Conservation (phyloP, 2,329 filamentous ascomycete species). For the Clarireedia monteithiana region DNA sequence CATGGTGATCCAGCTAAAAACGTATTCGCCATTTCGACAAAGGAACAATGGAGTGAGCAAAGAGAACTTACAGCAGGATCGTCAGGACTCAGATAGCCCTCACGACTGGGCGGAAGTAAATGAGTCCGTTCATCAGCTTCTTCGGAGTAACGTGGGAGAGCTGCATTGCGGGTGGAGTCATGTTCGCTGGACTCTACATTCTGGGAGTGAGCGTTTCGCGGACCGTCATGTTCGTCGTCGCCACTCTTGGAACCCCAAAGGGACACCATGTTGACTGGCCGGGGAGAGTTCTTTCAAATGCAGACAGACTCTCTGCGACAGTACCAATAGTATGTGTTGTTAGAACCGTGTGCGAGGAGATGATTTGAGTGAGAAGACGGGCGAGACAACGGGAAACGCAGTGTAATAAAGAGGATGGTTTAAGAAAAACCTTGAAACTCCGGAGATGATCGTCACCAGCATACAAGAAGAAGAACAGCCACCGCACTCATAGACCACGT, state of each 20-base stretch:
- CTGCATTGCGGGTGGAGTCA: not conserved
- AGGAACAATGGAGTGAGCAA: not conserved
- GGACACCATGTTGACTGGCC: constrained; percentile 36
- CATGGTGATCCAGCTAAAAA: not conserved
- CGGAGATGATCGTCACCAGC: too few species aligned
- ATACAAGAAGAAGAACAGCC: not conserved
- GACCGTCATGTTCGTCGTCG: constrained; percentile 28
- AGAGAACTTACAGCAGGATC: constrained; percentile 62
- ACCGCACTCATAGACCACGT: not conserved
- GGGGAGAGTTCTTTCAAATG: not conserved
- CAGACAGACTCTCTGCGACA: not conserved
- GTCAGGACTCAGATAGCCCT: constrained; percentile 63
- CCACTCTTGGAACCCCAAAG: constrained; percentile 48
- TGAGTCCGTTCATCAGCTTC: constrained; percentile 51
- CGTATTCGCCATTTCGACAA: not conserved
- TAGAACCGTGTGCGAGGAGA: not conserved
- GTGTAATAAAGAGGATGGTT: not conserved
- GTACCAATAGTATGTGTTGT: not conserved
- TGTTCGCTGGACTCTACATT: constrained; percentile 21
- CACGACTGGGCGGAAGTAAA: constrained; percentile 22
- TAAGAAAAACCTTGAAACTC: not conserved
- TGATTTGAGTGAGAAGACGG: not conserved
- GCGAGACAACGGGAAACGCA: not conserved
- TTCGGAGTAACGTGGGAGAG: constrained; percentile 25
- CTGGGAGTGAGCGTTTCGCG: constrained; percentile 3